Evolutionary conservation across 2,329 filamentous ascomycete species (phyloP).

Genomic region (Fonsecaea pugnacius): DNA sequence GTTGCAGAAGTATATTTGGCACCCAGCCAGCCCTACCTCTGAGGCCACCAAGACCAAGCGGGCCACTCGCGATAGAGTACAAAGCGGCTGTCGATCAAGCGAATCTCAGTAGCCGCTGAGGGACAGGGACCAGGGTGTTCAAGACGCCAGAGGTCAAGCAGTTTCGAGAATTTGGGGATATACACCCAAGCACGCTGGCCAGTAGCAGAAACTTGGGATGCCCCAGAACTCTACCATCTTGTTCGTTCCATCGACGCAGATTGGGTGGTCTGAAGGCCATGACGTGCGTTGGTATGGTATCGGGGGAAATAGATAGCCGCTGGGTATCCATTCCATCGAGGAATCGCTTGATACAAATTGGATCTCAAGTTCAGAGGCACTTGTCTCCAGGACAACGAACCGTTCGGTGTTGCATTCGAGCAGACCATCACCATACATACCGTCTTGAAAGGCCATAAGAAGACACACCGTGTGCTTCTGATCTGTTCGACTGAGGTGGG

Average conservation of each 20-base stretch:
- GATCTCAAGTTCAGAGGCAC: not conserved
- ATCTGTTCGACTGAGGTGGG: constrained; percentile 18
- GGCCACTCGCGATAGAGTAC: constrained; percentile 21
- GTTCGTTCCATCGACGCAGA: not conserved
- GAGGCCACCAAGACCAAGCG: constrained; percentile 14
- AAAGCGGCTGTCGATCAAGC: constrained; percentile 29
- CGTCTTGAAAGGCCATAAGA: not conserved
- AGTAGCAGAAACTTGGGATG: constrained; percentile 19
- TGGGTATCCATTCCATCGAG: constrained; percentile 4
- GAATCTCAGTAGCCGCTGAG: constrained; percentile 33
- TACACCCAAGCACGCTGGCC: constrained; percentile 7
- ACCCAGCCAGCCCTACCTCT: constrained; percentile 14
- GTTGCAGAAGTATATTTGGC: constrained; percentile 28
- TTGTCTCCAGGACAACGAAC: not conserved
- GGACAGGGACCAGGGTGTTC: constrained; percentile 19
- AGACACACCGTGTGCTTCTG: constrained; percentile 1
- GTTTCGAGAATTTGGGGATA: constrained; percentile 19
- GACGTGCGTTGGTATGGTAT: constrained; percentile 4
- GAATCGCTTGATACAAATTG: constrained; percentile 6
- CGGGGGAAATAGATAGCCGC: constrained; percentile 10
- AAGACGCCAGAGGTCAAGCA: constrained; percentile 5
- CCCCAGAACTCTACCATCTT: constrained; percentile 20
- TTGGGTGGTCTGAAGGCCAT: constrained; percentile 9
- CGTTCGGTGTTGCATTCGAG: not conserved
- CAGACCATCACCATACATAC: not conserved